Evolutionary conservation across 2,329 filamentous ascomycete genomes (phyloP), one percentile per base, ranked within the genome.

Genomic region (Pseudogymnoascus sp.): DNA sequence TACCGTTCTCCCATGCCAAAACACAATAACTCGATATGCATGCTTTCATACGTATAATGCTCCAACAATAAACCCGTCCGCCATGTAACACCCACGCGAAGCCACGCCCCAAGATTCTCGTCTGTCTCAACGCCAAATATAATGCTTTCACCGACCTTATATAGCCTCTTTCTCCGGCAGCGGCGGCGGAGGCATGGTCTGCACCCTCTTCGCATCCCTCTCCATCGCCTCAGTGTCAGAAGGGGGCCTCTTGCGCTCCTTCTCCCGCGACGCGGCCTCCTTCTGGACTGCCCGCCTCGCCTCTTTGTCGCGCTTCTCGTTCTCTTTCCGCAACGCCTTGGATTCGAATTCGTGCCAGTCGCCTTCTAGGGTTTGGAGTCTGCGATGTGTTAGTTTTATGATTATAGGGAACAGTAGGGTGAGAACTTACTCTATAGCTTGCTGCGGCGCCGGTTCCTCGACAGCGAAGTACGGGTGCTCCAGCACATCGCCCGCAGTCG

Each of bases 301-400:
- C 60, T 75, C 73, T 67, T 73, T 74, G 65, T 88, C 84, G 63
- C 78, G 76, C 62, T 85, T 84, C 74, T 95, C 91, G 69, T 92
- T 93, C 75, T 97, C 93, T 69, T 95, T 95, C 33, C 95, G 84
- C 26, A 96, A 81, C 14, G 92, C 93, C 78, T 99, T 99, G 63
- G 91, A 96, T 78, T 99, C 95, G 71, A 98, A 96, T 74, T 99
- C 95, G 73, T 99, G 95, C 95, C 95, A 99, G 70, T 99, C 95
- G 22, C 95, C 95, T 70, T 95, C 86, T 31, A 99, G 82, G 59
- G 87, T 80, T 65, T 88, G 86, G 60, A 99, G 83, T 71, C 89
- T 64, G 38, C 35, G 62, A 53, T 19, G 10, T 26, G 61, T 70
- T 65, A 68, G 72, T 79, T 35, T 62, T 14, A 60, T n/a, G 59